phyloP scores from a whole-genome alignment of 2,329 filamentous ascomycete genomes.

The Epicoccum sorghinum region DNA sequence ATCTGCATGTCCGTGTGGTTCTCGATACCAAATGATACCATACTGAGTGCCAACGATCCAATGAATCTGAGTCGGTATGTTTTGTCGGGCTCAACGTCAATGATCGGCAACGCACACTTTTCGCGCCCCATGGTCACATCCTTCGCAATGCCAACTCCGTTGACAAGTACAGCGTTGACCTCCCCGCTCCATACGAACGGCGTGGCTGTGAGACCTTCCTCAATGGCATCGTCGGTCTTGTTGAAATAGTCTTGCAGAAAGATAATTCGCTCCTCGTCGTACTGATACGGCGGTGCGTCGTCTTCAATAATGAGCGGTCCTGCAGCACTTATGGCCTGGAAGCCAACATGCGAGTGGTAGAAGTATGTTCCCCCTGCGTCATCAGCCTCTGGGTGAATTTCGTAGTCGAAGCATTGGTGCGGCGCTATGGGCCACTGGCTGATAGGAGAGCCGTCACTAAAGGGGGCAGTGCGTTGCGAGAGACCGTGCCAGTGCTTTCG shows the following conservation, averaged over 20 bases:
- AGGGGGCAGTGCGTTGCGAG: conserved; percentile 63
- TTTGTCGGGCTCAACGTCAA: conserved; percentile 65
- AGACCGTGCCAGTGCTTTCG: conserved; percentile 71
- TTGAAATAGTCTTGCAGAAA: conserved; percentile 64
- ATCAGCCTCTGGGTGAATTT: conserved; percentile 59
- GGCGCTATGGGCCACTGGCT: conserved; percentile 71
- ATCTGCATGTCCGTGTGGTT: conserved; percentile 62
- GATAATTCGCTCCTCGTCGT: conserved; percentile 66
- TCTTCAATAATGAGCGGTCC: conserved; percentile 67
- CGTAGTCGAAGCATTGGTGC: conserved; percentile 70
- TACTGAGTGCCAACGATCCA: conserved; percentile 61
- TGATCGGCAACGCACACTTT: conserved; percentile 56
- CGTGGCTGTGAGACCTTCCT: conserved; percentile 54
- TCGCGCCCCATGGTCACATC: conserved; percentile 39
- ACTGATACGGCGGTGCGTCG: conserved; percentile 58
- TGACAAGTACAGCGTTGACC: conserved; percentile 62
- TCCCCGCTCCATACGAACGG: conserved; percentile 67
- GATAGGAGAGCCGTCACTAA: conserved; percentile 68
- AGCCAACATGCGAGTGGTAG: conserved; percentile 70
- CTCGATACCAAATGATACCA: conserved; percentile 62
- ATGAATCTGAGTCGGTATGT: conserved; percentile 69
- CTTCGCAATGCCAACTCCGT: conserved; percentile 58
- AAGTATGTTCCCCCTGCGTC: conserved; percentile 67
- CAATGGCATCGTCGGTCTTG: conserved; percentile 59
- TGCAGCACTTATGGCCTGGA: conserved; percentile 64